Evolutionary conservation across 192 early-diverging fungal species (phyloP).

Genomic region (Gigaspora rosea): DNA sequence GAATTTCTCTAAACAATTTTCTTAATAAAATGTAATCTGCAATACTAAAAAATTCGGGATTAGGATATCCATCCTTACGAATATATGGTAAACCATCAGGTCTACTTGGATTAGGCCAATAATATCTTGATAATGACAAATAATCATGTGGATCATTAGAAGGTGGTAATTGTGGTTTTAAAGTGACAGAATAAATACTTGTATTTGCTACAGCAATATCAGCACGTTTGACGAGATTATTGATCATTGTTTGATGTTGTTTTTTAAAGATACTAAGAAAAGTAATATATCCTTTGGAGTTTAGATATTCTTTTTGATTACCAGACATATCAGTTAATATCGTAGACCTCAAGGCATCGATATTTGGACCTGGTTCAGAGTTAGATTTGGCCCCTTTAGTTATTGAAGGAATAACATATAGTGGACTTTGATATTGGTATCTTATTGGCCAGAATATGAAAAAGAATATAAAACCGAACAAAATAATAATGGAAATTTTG

Average conservation of each 20-base stretch:
- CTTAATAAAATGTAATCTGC: slow-evolving; percentile 44
- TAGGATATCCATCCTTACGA: slow-evolving; percentile 50
- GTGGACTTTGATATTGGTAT: neutral
- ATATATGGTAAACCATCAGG: slow-evolving; percentile 51
- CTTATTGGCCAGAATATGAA: neutral
- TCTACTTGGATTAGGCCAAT: slow-evolving; percentile 50
- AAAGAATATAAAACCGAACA: neutral
- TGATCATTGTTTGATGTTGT: slow-evolving; percentile 7
- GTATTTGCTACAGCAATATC: slow-evolving; percentile 36
- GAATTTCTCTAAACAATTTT: slow-evolving; percentile 46
- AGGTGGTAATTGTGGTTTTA: slow-evolving; percentile 49
- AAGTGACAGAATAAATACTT: slow-evolving; percentile 54
- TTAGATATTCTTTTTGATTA: slow-evolving; percentile 13
- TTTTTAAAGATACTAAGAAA: neutral
- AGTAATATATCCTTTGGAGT: slow-evolving; percentile 9
- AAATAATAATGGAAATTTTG: neutral
- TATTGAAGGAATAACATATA: neutral
- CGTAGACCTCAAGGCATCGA: slow-evolving; percentile 5
- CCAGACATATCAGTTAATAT: neutral
- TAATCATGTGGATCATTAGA: slow-evolving; percentile 57
- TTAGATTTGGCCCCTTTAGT: neutral
- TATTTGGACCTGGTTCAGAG: neutral
- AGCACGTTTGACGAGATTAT: slow-evolving; percentile 12
- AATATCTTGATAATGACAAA: slow-evolving; percentile 59
- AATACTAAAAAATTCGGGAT: slow-evolving; percentile 54